Evolutionary conservation across 345 rosid genomes (phyloP).

Genomic region (Noccaea caerulescens): DNA sequence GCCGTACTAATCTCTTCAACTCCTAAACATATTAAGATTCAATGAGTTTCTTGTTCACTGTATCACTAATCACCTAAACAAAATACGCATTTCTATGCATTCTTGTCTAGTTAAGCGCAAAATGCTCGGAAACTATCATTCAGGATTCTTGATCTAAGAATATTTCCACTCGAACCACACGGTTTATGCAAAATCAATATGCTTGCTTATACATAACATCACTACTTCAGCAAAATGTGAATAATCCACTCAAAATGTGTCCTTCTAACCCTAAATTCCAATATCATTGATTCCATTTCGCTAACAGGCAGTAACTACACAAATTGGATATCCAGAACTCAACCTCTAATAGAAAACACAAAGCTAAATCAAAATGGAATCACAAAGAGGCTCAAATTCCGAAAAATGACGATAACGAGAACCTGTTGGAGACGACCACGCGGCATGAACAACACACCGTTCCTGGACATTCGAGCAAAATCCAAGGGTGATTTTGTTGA

Average conservation of each 20-base stretch:
- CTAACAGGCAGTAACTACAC: neutral
- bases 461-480: slow-evolving; percentile 95
- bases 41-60: neutral
- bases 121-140: slow-evolving; percentile 15
- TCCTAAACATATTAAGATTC: neutral
- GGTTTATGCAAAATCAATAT: slow-evolving; percentile 2
- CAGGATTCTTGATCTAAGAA: neutral
- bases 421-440: slow-evolving; percentile 99
- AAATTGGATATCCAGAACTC: neutral
- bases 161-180: slow-evolving; percentile 1
- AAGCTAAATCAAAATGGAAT: neutral
- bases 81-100: neutral
- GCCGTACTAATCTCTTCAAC: neutral
- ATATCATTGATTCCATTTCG: slow-evolving; percentile 1
- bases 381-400: neutral
- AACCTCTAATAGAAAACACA: neutral
- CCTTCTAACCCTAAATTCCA: slow-evolving; percentile 15
- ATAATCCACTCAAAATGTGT: slow-evolving; percentile 4
- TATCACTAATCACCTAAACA: slow-evolving; percentile 8
- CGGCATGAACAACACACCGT: slow-evolving; percentile 92
- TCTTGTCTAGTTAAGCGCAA: neutral
- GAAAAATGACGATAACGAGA: neutral
- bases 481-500: slow-evolving; percentile 91
- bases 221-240: neutral
- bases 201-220: neutral